Base-by-base conservation (phyloP, 2,329 filamentous ascomycete species). In the Hortaea werneckii region DNA sequence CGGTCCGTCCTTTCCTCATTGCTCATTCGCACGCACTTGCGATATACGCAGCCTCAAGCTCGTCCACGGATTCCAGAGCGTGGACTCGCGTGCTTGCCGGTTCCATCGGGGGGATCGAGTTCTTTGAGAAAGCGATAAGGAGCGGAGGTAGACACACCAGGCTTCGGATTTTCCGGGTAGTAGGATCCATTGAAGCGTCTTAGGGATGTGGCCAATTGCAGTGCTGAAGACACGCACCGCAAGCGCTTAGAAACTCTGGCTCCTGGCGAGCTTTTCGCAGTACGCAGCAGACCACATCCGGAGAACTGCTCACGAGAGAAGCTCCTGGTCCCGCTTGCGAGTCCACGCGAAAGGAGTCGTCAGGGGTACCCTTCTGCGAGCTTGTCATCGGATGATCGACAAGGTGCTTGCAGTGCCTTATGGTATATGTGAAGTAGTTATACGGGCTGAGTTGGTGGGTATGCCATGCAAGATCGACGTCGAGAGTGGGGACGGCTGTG, bases 311-410 rank as follows among this genome's bases (percentile, higher is more conserved):
- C 75, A 11, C 69, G 66, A 53, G 77, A 88, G 10, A 20, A 68
- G 63, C 28, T 78, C 76, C 54, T 85, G 77, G 60, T 90, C 94
- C 1, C 64, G 67, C 54, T 80, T 82, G 57, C 75, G 78, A 0
- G 87, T 94, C 76, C 78, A 85, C 58, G 81, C 78, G 57, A 92
- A 92, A 5, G 74, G 71, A 1, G 71, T 68, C 39, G 77, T 77
- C 5, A 94, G 73, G 41, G 72, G 74, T 10, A 67, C 68, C 56
- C 88, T 20, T 2, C 82, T 41, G 82, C 79, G 20, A 94, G 79
- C 65, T 90, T 90, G 69, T 94, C 87, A 62, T 92, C 83, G 20
- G 4, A 58, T 94, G 87, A 58, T 89, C 80, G 54, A 90, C 76
- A 58, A 87, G 86, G 41, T 74, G 77, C 1, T 57, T 58, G 5